Percentiles rank a stretch among this genome's conserved stretches.
Conservation (phyloP, 139 green algal genomes). For the Parachlorella kessleri region DNA sequence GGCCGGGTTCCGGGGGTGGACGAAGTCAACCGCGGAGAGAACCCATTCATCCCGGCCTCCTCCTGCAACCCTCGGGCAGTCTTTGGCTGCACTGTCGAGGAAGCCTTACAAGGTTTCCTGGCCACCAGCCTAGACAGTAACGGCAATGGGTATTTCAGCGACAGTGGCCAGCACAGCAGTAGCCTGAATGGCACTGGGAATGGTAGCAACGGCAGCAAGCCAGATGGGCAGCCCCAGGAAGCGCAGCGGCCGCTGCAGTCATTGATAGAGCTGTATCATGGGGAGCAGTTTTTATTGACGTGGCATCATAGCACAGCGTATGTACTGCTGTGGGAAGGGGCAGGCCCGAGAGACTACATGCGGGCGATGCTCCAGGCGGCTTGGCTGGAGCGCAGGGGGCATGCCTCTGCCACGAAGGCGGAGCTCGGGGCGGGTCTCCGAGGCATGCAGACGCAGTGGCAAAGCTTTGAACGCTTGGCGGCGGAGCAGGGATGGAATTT, state of each 20-base stretch:
- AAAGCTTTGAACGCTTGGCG: conserved; percentile 24
- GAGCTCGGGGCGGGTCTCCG: conserved; percentile 22
- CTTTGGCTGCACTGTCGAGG: conserved; percentile 40
- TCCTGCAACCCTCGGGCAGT: conserved; percentile 26
- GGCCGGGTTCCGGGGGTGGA: conserved; percentile 30
- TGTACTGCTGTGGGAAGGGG: conserved; percentile 60
- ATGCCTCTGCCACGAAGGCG: neutral
- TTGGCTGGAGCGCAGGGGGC: neutral
- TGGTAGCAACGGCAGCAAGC: neutral
- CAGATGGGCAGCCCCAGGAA: neutral
- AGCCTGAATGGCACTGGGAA: conserved; percentile 1
- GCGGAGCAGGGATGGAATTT: conserved; percentile 31
- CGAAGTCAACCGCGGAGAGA: conserved; percentile 46
- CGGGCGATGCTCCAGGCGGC: conserved; percentile 65
- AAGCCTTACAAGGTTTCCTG: conserved; percentile 33
- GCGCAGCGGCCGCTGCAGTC: neutral
- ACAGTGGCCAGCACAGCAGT: neutral
- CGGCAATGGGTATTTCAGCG: neutral
- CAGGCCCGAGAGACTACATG: conserved; percentile 29
- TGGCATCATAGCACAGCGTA: conserved; percentile 41
- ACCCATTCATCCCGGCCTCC: conserved; percentile 34
- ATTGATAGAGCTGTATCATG: conserved; percentile 44
- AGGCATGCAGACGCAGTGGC: conserved; percentile 28
- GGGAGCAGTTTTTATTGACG: conserved; percentile 65
- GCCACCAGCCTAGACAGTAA: neutral